phyloP scores from a whole-genome alignment of 768 basidiomycete genomes.

The Agrocybe pediades region DNA sequence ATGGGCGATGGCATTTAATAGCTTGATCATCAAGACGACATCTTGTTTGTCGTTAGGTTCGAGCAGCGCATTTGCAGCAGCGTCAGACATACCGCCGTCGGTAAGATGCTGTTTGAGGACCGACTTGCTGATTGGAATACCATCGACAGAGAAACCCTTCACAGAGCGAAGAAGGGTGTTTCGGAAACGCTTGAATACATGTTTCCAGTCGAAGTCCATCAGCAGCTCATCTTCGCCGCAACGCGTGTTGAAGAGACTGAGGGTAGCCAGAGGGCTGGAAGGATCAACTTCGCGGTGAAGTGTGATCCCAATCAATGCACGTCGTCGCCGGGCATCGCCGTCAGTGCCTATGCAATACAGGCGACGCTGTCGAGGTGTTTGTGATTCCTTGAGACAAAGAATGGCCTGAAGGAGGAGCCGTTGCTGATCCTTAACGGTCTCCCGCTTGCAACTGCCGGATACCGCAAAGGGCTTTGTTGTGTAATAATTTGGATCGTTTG shows the following conservation, averaged over 20 bases:
- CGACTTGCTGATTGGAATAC: conserved; percentile 17
- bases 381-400: no score
- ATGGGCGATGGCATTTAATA: conserved; percentile 16
- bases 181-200: conserved; percentile 28
- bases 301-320: no score
- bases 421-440: conserved; percentile 16
- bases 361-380: conserved; percentile 3
- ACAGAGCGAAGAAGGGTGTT: conserved; percentile 22
- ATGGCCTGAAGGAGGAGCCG: conserved; percentile 15
- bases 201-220: conserved; percentile 30
- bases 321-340: conserved; percentile 23
- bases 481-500: conserved; percentile 9
- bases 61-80: conserved; percentile 15
- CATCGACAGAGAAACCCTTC: conserved; percentile 21
- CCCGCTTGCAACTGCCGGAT: conserved; percentile 13
- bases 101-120: conserved; percentile 21
- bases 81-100: conserved; percentile 7
- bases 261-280: conserved; percentile 10
- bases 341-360: conserved; percentile 23
- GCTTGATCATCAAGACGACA: conserved; percentile 19
- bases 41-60: conserved; percentile 29
- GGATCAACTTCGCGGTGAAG: conserved; percentile 15
- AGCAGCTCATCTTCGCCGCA: conserved; percentile 29
- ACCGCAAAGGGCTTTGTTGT: conserved; percentile 10
- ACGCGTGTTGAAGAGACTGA: conserved; percentile 26